Evolutionary conservation across 257 asterid genomes (phyloP).

Genomic region (Fraxinus anomala): DNA sequence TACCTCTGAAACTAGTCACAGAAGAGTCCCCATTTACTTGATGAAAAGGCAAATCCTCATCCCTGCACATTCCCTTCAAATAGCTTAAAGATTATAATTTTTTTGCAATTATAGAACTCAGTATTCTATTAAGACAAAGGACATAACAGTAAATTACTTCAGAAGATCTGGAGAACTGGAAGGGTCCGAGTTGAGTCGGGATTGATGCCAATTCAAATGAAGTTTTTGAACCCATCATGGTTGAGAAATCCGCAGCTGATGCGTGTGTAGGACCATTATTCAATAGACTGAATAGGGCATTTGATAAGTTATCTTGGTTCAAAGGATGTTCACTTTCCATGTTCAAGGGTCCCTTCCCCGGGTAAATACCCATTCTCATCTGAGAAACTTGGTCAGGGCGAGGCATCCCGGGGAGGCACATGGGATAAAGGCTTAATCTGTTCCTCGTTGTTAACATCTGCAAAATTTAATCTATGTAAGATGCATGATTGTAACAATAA

Average conservation of each 20-base stretch:
- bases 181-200: slow-evolving; percentile 38
- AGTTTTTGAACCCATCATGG: slow-evolving; percentile 25
- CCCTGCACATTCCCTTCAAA: slow-evolving; percentile 36
- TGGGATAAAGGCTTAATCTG: slow-evolving; percentile 62
- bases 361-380: slow-evolving; percentile 32
- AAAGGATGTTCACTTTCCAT: slow-evolving; percentile 28
- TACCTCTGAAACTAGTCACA: slow-evolving; percentile 40
- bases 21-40: slow-evolving; percentile 26
- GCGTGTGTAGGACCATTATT: slow-evolving; percentile 26
- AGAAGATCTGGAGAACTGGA: slow-evolving; percentile 36
- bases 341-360: slow-evolving; percentile 34
- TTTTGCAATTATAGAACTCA: background rate
- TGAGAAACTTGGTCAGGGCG: slow-evolving; percentile 38
- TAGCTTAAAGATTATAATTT: slow-evolving; percentile 18
- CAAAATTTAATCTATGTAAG: slow-evolving; percentile 16
- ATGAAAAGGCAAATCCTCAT: slow-evolving; percentile 31
- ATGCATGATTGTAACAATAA: background rate
- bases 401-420: slow-evolving; percentile 47
- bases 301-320: slow-evolving; percentile 32
- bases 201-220: slow-evolving; percentile 34
- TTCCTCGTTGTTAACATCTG: slow-evolving; percentile 76
- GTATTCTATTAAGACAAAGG: background rate
- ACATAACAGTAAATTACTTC: slow-evolving; percentile 33
- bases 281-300: slow-evolving; percentile 27
- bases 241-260: slow-evolving; percentile 32